phyloP scores from a whole-genome alignment of 1,284 basidiomycete genomes.

The Termitomyces sp. region DNA sequence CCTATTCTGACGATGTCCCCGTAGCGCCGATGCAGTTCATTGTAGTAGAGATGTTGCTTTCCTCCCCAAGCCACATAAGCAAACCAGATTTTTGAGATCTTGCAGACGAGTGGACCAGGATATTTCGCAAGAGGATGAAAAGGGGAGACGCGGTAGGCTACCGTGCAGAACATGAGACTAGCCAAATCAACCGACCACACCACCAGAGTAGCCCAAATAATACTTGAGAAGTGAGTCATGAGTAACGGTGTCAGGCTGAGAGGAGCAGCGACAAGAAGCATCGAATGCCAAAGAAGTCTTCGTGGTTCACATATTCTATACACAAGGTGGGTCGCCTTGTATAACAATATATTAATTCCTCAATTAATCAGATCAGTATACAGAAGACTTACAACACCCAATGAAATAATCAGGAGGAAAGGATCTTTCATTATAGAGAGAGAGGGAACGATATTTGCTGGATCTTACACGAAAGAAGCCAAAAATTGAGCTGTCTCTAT shows the following conservation, averaged over 20 bases:
- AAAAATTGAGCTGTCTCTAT: not conserved
- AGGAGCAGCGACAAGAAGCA: conserved; percentile 9
- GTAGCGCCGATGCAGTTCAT: conserved; percentile 20
- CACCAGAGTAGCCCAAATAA: conserved; percentile 1
- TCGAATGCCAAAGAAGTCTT: conserved; percentile 7
- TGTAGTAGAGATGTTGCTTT: conserved; percentile 18
- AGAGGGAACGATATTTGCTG: not conserved
- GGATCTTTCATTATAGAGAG: not conserved
- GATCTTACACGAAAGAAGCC: not conserved
- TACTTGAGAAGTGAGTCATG: not conserved
- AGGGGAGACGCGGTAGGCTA: conserved; percentile 21
- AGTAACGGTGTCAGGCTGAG: conserved; percentile 5
- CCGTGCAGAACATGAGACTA: conserved; percentile 9
- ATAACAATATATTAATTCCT: not conserved
- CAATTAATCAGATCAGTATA: not conserved
- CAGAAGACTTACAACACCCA: not conserved
- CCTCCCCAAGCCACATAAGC: conserved; percentile 15
- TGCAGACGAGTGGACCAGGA: conserved; percentile 20
- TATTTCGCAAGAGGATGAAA: conserved; percentile 22
- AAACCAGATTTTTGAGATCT: conserved; percentile 16
- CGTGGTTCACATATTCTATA: conserved; percentile 14
- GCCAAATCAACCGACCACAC: conserved; percentile 9
- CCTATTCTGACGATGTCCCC: conserved; percentile 21
- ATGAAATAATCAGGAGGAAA: not conserved
- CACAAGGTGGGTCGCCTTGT: not conserved